Evolutionary conservation across 495 filamentous ascomycete species (phyloP), one percentile per base, ranked within the genome.

Genomic region (Poronia punctata): DNA sequence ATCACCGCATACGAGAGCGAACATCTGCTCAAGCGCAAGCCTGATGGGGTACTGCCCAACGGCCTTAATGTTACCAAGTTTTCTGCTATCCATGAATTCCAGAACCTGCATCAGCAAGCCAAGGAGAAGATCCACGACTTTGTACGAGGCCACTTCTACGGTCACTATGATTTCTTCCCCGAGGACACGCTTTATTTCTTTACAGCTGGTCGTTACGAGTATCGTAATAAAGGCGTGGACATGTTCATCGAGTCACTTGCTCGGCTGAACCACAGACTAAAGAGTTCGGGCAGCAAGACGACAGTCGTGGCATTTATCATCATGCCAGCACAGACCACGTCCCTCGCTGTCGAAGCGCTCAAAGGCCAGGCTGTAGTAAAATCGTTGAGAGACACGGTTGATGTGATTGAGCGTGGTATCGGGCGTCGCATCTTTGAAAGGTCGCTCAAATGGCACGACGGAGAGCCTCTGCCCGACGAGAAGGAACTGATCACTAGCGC

Each of bases 261-360:
- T 15, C 83, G 92, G 23, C 69, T 98, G 50, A 97, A 98, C 65
- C 89, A 96, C 67, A 78, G 82, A 23, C 75, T 98, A 40, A 98
- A 97, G 71, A 60, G 65, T 38, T 64, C 78, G 17, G 84, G 85
- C 12, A 95, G 88, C 46, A 92, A 89, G 64, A 94, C 77, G 53
- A 98, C 92, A 1, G 84, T 98, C 15, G 93, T 98, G n/a, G 89
- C 92, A 11, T 98, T 98, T 57, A 84, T 98, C 55, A 96, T 98
- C 59, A 94, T 97, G 88, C 93, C 93, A 4, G 92, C 92, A 3
- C 88, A 97, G 62, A 96, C 92, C n/a, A 81, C 86, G 6, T 96
- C 92, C 0, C 67, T 98, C 37, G 94, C 93, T 0, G 92, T 98
- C 10, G 92, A 98, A 65, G 84, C 92, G 5, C 72, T 98, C 38